phyloP scores from a whole-genome alignment of 495 filamentous ascomycete genomes.

The Xylaria acuta region DNA sequence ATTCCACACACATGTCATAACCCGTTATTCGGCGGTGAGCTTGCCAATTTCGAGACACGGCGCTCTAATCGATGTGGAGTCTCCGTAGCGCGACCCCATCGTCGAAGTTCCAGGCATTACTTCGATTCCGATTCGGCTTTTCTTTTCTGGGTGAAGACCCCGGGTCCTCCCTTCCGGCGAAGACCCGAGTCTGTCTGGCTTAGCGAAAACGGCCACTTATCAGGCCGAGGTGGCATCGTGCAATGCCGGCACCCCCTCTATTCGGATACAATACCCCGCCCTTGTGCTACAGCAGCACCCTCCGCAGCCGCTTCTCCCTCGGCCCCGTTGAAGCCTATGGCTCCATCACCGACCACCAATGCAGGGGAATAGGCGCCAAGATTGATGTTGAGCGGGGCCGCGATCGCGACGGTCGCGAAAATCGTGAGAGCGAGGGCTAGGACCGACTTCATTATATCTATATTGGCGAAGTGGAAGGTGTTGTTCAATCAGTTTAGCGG shows the following conservation, averaged over 20 bases:
- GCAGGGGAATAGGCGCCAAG: conserved; percentile 64
- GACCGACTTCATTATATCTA: conserved; percentile 33
- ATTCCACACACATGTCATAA: background rate
- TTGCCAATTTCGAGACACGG: background rate
- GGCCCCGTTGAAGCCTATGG: conserved; percentile 55
- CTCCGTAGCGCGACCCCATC: background rate
- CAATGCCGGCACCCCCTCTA: conserved; percentile 2
- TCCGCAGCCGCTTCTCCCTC: conserved; percentile 42
- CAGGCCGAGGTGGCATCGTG: conserved; percentile 9
- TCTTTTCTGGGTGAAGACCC: background rate
- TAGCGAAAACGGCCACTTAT: too few species aligned
- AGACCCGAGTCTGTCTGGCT: background rate
- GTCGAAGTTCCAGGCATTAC: too few species aligned
- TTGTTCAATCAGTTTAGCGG: background rate
- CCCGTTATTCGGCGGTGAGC: background rate
- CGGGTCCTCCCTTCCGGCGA: background rate
- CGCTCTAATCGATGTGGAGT: background rate
- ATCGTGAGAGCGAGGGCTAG: conserved; percentile 32
- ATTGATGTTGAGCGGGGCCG: conserved; percentile 63
- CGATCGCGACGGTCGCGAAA: conserved; percentile 29
- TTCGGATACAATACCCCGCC: conserved; percentile 23
- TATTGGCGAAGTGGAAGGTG: background rate
- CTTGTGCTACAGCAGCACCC: conserved; percentile 25
- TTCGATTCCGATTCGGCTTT: background rate
- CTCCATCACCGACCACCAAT: conserved; percentile 64